Conservation (phyloP, 345 rosid genomes). For the Garcia nutans region DNA sequence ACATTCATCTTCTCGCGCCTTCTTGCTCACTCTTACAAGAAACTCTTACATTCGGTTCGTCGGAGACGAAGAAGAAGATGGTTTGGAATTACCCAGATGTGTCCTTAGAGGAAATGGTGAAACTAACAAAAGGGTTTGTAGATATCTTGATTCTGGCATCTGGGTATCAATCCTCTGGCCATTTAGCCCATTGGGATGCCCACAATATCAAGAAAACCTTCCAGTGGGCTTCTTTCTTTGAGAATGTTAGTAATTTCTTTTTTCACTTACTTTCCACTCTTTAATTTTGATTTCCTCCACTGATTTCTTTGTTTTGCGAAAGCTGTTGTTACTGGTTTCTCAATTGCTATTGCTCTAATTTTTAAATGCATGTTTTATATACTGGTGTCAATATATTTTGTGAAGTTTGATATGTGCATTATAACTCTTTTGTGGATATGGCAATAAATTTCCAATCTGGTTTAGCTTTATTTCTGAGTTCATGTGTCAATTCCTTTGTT, state of each 20-base stretch:
- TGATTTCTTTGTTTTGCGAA: neutral
- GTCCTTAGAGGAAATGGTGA: conserved; percentile 52
- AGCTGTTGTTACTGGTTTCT: neutral
- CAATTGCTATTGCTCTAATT: neutral
- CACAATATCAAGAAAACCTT: conserved; percentile 56
- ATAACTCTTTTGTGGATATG: neutral
- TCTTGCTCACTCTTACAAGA: neutral
- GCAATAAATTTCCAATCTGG: neutral
- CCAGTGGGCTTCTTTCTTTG: conserved; percentile 76
- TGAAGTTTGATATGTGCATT: neutral
- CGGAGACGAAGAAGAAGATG: conserved; percentile 34
- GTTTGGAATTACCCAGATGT: conserved; percentile 68
- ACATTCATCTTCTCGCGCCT: neutral
- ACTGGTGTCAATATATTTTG: neutral
- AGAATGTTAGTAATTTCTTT: conserved; percentile 43
- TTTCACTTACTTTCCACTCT: neutral
- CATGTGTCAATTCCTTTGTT: neutral
- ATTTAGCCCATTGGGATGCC: conserved; percentile 64
- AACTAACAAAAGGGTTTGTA: conserved; percentile 67
- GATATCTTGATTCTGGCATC: conserved; percentile 72
- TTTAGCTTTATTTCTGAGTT: neutral
- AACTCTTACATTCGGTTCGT: neutral
- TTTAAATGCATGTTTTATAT: neutral
- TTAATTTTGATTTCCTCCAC: neutral
- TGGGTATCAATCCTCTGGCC: conserved; percentile 79